These are phyloP conservation scores for Xylaria sp. DNA, from an alignment of 2,329 filamentous ascomycete genomes.

Conservation along the genomic window DNA sequence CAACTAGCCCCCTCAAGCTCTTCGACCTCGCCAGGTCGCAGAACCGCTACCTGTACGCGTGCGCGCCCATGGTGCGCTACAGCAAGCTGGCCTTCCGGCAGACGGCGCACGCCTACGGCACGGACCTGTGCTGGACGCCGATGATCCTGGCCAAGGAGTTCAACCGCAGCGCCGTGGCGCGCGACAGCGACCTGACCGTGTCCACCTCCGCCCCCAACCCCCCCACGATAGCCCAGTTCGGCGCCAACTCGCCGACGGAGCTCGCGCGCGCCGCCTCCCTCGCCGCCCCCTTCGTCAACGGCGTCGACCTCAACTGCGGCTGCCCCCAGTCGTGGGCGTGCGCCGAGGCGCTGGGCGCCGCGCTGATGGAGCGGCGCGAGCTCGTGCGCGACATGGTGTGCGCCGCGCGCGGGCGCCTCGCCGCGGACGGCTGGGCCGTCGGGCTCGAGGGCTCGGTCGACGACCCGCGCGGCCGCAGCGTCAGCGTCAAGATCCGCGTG, in stretches of 20 bases:
- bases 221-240: constrained; percentile 69
- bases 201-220: constrained; percentile 53
- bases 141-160: constrained; percentile 74
- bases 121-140: constrained; percentile 71
- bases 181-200: constrained; percentile 67
- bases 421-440: constrained; percentile 56
- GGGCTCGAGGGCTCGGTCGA: constrained; percentile 46
- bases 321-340: constrained; percentile 76
- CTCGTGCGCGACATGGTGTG: constrained; percentile 68
- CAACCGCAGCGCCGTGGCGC: constrained; percentile 61
- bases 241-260: constrained; percentile 63
- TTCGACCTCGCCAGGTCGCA: constrained; percentile 46
- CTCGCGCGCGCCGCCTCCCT: constrained; percentile 64
- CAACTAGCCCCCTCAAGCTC: constrained; percentile 44
- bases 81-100: constrained; percentile 66
- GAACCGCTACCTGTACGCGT: constrained; percentile 46
- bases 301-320: constrained; percentile 73
- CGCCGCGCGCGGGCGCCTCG: constrained; percentile 56
- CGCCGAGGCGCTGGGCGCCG: constrained; percentile 67
- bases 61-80: constrained; percentile 48
- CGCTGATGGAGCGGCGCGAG: constrained; percentile 67
- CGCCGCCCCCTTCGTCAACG: constrained; percentile 62
- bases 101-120: constrained; percentile 65
- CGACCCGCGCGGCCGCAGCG: constrained; percentile 53
- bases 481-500: constrained; percentile 72